Conservation (phyloP, 2,329 filamentous ascomycete genomes). For the Graphilbum fragrans region DNA sequence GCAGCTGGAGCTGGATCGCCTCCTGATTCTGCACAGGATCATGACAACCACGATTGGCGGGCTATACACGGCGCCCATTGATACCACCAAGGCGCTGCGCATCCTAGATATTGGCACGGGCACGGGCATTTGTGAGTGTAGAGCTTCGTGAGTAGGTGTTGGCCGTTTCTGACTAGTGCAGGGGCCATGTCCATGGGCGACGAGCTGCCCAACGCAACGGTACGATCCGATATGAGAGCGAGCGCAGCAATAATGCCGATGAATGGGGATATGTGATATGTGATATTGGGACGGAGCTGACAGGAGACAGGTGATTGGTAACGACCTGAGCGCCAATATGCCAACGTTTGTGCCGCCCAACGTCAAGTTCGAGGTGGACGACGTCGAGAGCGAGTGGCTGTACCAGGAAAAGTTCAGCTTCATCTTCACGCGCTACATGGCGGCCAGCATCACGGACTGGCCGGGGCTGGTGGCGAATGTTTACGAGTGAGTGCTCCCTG, state of each 20-base stretch:
- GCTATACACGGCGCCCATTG: conserved; percentile 6
- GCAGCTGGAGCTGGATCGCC: conserved; percentile 9
- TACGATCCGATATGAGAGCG: conserved; percentile 1
- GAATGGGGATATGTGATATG: too few species aligned
- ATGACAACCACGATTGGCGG: conserved; percentile 1
- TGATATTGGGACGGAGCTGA: too few species aligned
- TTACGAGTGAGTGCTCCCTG: conserved; percentile 6
- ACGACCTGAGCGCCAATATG: conserved; percentile 12
- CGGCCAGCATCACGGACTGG: conserved; percentile 10
- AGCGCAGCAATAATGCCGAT: too few species aligned
- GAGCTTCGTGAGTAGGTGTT: conserved; percentile 9
- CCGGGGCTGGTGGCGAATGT: conserved; percentile 8
- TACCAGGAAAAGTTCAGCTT: conserved; percentile 9
- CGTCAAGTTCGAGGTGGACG: conserved; percentile 12
- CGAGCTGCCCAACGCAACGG: conserved; percentile 2
- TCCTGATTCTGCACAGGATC: conserved; percentile 7
- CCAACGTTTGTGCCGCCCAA: conserved; percentile 12
- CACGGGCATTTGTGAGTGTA: conserved; percentile 4
- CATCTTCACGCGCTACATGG: conserved; percentile 10
- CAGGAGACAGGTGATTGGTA: conserved; percentile 8
- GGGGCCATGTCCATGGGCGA: conserved; percentile 8
- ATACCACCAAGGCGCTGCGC: conserved; percentile 1
- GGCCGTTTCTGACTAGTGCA: conserved; percentile 6
- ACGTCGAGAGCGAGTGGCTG: conserved; percentile 12
- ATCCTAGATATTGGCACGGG: conserved; percentile 10